phyloP scores from a whole-genome alignment of 2,329 filamentous ascomycete genomes.

The Alternaria alternata region DNA sequence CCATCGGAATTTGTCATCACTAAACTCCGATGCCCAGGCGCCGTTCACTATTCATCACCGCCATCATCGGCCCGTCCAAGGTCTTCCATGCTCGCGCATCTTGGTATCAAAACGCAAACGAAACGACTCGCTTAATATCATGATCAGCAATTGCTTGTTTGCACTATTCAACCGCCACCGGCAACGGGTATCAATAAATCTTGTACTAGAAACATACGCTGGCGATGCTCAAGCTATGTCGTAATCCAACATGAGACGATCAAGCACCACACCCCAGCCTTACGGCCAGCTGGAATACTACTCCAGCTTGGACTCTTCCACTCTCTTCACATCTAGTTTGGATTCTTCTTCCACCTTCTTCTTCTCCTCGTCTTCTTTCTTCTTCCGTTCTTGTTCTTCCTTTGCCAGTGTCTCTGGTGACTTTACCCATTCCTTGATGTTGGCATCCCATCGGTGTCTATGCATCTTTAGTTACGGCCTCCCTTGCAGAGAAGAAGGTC shows the following conservation, averaged over 20 bases:
- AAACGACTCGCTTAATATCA: background rate
- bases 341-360: conserved; percentile 14
- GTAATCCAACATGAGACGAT: conserved; percentile 7
- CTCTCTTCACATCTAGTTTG: conserved; percentile 15
- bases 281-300: conserved; percentile 31
- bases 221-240: conserved; percentile 2
- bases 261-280: background rate
- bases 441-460: conserved; percentile 69
- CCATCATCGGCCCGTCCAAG: background rate
- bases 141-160: background rate
- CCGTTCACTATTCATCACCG: background rate
- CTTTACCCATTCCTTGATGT: conserved; percentile 68
- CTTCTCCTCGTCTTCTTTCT: conserved; percentile 15
- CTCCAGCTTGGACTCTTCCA: conserved; percentile 25
- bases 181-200: conserved; percentile 34
- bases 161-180: background rate
- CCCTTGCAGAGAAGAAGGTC: background rate
- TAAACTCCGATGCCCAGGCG: conserved; percentile 1
- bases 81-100: background rate
- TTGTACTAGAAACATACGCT: conserved; percentile 8
- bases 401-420: conserved; percentile 27
- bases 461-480: conserved; percentile 8
- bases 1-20: conserved; percentile 49
- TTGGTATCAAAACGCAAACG: background rate
- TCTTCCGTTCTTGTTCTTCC: conserved; percentile 23